A percentile compares a stretch with the other conserved stretches of the same genome.
Evolutionary conservation across 1,284 basidiomycete species (phyloP).

Genomic region (Puccinia coronata): DNA sequence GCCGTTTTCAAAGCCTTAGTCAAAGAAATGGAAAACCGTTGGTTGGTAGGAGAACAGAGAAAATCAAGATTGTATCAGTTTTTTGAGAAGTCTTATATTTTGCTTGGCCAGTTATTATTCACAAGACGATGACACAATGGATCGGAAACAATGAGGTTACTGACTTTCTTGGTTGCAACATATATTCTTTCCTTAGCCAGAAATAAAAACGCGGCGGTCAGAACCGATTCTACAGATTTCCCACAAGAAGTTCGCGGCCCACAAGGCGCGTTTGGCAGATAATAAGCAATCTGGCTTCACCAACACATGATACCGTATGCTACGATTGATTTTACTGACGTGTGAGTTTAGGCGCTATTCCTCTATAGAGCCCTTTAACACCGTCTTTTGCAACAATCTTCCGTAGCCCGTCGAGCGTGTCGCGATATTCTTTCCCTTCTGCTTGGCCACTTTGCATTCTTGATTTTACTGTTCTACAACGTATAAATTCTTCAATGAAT

Average conservation of each 20-base stretch:
- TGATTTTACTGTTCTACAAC: constrained; percentile 70
- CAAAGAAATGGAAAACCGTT: neutral
- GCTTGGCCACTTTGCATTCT: constrained; percentile 74
- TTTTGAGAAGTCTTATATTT: neutral
- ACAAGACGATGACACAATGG: neutral
- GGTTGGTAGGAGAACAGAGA: neutral
- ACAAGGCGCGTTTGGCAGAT: neutral
- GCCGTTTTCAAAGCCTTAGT: constrained; percentile 23
- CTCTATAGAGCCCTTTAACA: constrained; percentile 40
- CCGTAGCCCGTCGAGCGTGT: constrained; percentile 33
- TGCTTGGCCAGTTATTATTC: neutral
- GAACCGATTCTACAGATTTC: constrained; percentile 33
- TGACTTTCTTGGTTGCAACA: constrained; percentile 45
- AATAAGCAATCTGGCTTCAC: neutral
- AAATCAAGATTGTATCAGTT: neutral
- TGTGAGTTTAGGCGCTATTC: constrained; percentile 42
- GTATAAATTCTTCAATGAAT: constrained; percentile 19
- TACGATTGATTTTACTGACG: neutral
- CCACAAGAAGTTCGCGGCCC: neutral
- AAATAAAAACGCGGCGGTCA: constrained; percentile 48
- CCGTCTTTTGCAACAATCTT: constrained; percentile 48
- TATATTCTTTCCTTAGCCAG: constrained; percentile 48
- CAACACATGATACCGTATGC: neutral
- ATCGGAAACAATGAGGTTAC: constrained; percentile 3
- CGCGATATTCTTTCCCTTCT: constrained; percentile 67